A percentile compares a stretch with the other conserved stretches of the same genome.
Conservation (phyloP, 805 yeast species). For the Metschnikowia matae region DNA sequence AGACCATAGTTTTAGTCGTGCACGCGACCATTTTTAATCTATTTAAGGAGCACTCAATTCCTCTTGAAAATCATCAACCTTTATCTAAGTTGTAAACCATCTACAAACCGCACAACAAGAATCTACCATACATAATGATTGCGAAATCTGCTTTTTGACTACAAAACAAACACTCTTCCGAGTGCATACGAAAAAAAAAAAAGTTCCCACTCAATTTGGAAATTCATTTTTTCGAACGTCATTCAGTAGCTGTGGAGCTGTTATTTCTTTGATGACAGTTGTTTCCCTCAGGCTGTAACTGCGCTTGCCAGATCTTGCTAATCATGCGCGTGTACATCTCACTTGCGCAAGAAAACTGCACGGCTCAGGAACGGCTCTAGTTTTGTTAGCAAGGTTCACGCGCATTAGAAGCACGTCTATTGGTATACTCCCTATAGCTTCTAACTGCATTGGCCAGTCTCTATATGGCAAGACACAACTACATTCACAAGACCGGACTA, state of each 20-base stretch:
- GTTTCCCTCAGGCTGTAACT: not conserved
- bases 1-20: no score
- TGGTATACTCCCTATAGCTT: not conserved
- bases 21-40: no score
- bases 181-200: no score
- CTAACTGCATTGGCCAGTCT: not conserved
- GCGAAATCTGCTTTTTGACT: no score
- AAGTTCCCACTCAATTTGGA: no score
- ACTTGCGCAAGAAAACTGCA: constrained; percentile 2
- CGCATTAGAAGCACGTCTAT: not conserved
- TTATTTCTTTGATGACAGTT: not conserved
- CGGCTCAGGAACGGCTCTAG: not conserved
- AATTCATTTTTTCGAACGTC: no score
- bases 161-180: no score
- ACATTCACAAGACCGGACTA: not conserved
- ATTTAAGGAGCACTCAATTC: no score
- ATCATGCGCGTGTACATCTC: not conserved
- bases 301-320: not conserved
- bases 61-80: no score
- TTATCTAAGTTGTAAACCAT: no score
- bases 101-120: no score
- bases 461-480: not conserved
- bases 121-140: no score
- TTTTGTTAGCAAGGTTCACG: not conserved
- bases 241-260: not conserved